Evolutionary conservation across 2,329 filamentous ascomycete species (phyloP).

Genomic region (Nemania bipapillata): DNA sequence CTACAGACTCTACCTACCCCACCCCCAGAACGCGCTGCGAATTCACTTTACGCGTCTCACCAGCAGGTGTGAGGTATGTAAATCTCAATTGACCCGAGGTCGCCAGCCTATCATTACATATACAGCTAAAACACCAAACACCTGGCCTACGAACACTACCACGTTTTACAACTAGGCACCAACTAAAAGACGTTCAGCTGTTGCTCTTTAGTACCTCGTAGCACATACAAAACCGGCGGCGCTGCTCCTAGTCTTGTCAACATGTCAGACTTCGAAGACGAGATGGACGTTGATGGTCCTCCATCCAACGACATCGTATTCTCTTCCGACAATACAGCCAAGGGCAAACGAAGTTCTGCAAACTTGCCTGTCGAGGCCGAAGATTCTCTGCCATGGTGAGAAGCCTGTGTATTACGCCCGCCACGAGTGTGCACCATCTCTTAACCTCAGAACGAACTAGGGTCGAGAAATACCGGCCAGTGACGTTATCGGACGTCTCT

Average conservation of each 20-base stretch:
- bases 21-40: constrained; percentile 41
- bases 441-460: constrained; percentile 57
- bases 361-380: constrained; percentile 94
- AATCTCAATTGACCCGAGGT: background rate
- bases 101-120: too few species aligned
- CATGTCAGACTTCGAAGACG: constrained; percentile 71
- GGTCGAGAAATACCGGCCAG: constrained; percentile 97
- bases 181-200: too few species aligned
- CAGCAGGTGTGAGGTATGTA: background rate
- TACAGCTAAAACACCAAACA: background rate
- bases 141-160: background rate
- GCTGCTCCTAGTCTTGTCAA: constrained; percentile 31
- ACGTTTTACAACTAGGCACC: background rate
- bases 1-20: too few species aligned
- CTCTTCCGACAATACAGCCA: constrained; percentile 76
- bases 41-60: constrained; percentile 50
- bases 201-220: constrained; percentile 38
- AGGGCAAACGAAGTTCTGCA: constrained; percentile 91
- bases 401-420: background rate
- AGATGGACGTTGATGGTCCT: constrained; percentile 69
- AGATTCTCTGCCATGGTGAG: constrained; percentile 90
- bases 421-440: background rate
- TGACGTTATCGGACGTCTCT: constrained; percentile 88
- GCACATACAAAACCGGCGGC: background rate
- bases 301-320: constrained; percentile 69